phyloP scores from a whole-genome alignment of 2,329 filamentous ascomycete species.

The Apiospora arundinis region DNA sequence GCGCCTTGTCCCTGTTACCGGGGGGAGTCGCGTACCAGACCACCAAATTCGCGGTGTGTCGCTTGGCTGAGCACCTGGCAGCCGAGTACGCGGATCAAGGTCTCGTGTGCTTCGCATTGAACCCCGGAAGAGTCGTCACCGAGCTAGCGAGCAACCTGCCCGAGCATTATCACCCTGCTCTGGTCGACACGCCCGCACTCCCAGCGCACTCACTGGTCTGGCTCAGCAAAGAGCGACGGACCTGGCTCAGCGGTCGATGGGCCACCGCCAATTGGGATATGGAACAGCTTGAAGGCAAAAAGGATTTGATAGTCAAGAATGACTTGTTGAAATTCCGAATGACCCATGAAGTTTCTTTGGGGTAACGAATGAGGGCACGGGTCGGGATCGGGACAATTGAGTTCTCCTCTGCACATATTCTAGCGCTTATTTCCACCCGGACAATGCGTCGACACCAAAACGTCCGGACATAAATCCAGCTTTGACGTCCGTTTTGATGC shows the following conservation, averaged over 20 bases:
- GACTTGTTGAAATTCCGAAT: constrained; percentile 36
- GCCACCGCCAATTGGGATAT: constrained; percentile 48
- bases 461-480: background rate
- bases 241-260: constrained; percentile 45
- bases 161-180: constrained; percentile 29
- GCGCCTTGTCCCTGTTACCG: constrained; percentile 38
- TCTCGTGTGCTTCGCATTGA: constrained; percentile 48
- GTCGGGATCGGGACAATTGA: background rate
- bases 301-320: constrained; percentile 36
- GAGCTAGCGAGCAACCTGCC: constrained; percentile 48
- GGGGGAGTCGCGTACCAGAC: constrained; percentile 48
- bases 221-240: constrained; percentile 35
- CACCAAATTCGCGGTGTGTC: constrained; percentile 51
- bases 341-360: background rate
- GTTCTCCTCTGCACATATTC: background rate
- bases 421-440: background rate
- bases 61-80: constrained; percentile 50
- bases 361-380: background rate
- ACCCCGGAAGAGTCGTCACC: constrained; percentile 54
- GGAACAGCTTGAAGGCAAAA: constrained; percentile 40
- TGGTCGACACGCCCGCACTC: constrained; percentile 36
- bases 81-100: constrained; percentile 51
- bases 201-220: constrained; percentile 40
- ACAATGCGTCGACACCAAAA: background rate
- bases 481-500: background rate